These are phyloP conservation scores for Herpetomonas tarakana DNA, from an alignment of 208 protist genomes.

Conservation along the genomic window DNA sequence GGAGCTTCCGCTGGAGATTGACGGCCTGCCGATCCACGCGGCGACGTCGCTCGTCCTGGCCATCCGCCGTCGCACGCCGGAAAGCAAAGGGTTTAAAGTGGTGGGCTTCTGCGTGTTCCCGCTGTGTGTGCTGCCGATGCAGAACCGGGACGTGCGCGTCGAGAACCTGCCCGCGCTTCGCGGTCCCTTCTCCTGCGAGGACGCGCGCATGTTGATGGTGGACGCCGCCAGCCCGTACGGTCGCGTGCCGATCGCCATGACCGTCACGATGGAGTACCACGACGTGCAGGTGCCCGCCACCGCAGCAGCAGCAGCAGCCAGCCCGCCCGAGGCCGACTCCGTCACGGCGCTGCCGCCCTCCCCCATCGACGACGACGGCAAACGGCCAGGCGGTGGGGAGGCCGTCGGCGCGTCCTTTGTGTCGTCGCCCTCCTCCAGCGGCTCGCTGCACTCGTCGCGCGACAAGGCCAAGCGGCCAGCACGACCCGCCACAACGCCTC, in stretches of 20 bases:
- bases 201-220: constrained; percentile 81
- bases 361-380: constrained; percentile 14
- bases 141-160: constrained; percentile 75
- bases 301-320: constrained; percentile 1
- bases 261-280: constrained; percentile 76
- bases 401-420: not conserved
- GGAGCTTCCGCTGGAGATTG: constrained; percentile 60
- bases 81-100: constrained; percentile 38
- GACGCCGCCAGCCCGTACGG: constrained; percentile 78
- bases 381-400: not conserved
- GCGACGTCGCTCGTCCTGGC: constrained; percentile 82
- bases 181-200: constrained; percentile 83
- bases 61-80: constrained; percentile 53
- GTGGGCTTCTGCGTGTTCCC: constrained; percentile 87
- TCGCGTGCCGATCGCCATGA: constrained; percentile 64
- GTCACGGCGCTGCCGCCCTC: constrained; percentile 7
- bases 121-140: constrained; percentile 86
- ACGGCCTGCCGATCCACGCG: constrained; percentile 73
- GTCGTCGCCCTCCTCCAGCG: not conserved
- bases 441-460: not conserved
- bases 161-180: constrained; percentile 79
- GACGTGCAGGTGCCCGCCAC: constrained; percentile 29
- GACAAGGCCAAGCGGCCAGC: not conserved
- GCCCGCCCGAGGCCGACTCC: not conserved
- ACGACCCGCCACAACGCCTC: not conserved